Conservation (phyloP, 1,139 yeast genomes). For the Pichia sp. region DNA sequence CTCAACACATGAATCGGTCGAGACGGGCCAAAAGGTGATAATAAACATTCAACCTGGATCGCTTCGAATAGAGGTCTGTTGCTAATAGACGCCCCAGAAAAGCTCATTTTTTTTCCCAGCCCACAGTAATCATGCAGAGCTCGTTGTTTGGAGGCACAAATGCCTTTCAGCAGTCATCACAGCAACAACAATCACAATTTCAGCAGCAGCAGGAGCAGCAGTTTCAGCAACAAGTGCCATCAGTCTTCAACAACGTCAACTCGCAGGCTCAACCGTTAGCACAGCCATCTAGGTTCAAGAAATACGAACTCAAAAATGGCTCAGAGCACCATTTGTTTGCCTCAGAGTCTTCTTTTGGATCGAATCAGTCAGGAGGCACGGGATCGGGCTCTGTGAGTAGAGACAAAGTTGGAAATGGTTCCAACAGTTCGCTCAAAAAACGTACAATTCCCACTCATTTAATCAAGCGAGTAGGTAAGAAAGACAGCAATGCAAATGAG, state of each 20-base stretch:
- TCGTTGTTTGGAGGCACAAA: conserved; percentile 5
- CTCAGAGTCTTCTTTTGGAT: neutral
- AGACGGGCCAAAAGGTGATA: too few species aligned
- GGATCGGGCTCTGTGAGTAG: conserved; percentile 27
- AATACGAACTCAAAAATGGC: conserved; percentile 19
- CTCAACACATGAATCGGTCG: neutral
- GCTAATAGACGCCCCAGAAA: too few species aligned
- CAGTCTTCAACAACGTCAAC: conserved; percentile 1
- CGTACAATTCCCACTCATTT: conserved; percentile 54
- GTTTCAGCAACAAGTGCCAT: conserved; percentile 9
- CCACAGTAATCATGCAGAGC: neutral
- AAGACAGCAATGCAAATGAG: conserved; percentile 17
- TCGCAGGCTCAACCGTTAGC: conserved; percentile 2
- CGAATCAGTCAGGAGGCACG: conserved; percentile 27
- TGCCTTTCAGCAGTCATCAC: conserved; percentile 3
- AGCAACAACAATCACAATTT: conserved; percentile 7
- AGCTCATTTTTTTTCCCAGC: neutral
- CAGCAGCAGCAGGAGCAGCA: conserved; percentile 14
- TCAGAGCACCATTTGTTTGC: conserved; percentile 4
- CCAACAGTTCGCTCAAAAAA: conserved; percentile 27
- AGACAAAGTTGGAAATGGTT: conserved; percentile 1
- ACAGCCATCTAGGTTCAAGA: conserved; percentile 23
- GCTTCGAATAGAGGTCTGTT: too few species aligned
- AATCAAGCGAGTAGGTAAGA: conserved; percentile 39
- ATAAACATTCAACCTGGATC: too few species aligned